These are phyloP conservation scores for Hylodesmum podocarpum DNA, from an alignment of 306 rosid species.

Conservation along the genomic window DNA sequence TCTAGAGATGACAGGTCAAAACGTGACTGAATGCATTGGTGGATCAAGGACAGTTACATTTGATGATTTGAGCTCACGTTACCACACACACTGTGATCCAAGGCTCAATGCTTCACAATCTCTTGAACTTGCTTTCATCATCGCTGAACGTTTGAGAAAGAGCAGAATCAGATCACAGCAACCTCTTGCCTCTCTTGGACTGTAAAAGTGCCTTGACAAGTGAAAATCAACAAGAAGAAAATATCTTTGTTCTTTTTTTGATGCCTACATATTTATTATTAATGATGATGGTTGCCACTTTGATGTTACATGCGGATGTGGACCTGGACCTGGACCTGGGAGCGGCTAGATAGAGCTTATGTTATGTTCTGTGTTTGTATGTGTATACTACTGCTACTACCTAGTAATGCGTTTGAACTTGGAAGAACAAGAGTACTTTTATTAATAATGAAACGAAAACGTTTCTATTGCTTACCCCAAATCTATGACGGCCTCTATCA, in stretches of 20 bases:
- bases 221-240: background rate
- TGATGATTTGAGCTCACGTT: conserved; percentile 90
- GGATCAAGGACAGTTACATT: conserved; percentile 94
- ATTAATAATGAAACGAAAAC: conserved; percentile 20
- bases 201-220: conserved; percentile 42
- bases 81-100: conserved; percentile 99
- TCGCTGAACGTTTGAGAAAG: conserved; percentile 89
- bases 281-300: background rate
- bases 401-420: conserved; percentile 43
- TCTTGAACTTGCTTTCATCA: conserved; percentile 96
- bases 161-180: conserved; percentile 74
- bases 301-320: conserved; percentile 1
- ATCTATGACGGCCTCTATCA: background rate
- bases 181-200: conserved; percentile 36
- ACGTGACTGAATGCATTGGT: conserved; percentile 98
- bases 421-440: conserved; percentile 14
- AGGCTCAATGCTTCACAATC: conserved; percentile 97
- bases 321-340: background rate
- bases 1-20: conserved; percentile 98
- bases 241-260: conserved; percentile 30
- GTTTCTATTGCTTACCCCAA: conserved; percentile 19
- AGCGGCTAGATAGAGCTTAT: conserved; percentile 29
- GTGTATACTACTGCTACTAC: conserved; percentile 41
- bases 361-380: conserved; percentile 45
- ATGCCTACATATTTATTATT: background rate